Conservation (phyloP, 2,329 filamentous ascomycete species). For the Malbranchea cinnamomea region DNA sequence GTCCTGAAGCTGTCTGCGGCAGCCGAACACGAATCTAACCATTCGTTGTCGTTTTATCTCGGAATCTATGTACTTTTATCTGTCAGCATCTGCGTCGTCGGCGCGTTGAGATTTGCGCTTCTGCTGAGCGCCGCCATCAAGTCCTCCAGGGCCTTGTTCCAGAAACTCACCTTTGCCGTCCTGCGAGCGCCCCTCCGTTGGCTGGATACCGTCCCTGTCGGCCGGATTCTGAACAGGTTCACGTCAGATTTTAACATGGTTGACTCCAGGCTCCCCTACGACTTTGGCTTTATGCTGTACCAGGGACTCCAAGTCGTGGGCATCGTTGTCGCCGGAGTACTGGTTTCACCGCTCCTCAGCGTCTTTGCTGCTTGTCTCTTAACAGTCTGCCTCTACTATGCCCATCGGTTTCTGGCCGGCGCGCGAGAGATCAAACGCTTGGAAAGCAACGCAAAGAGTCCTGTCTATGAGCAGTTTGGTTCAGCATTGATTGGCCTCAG, state of each 20-base stretch:
- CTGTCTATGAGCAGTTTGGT: constrained; percentile 67
- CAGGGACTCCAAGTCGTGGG: constrained; percentile 48
- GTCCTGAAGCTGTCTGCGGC: constrained; percentile 2
- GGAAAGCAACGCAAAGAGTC: constrained; percentile 62
- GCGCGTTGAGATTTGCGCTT: constrained; percentile 48
- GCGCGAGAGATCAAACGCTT: constrained; percentile 63
- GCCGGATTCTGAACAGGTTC: constrained; percentile 63
- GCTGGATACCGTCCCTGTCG: constrained; percentile 66
- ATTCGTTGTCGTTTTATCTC: constrained; percentile 47
- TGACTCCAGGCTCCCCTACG: constrained; percentile 50
- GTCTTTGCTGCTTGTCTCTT: constrained; percentile 46
- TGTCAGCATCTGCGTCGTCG: constrained; percentile 40
- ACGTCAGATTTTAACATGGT: constrained; percentile 63
- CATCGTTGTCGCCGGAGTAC: constrained; percentile 49
- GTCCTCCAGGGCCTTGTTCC: constrained; percentile 55
- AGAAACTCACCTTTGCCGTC: constrained; percentile 49
- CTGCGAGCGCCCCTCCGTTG: constrained; percentile 61
- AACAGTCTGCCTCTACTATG: constrained; percentile 41
- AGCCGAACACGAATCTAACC: not conserved
- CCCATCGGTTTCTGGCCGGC: constrained; percentile 49
- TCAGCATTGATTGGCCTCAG: constrained; percentile 56
- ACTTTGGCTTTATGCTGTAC: constrained; percentile 45
- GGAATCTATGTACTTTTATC: constrained; percentile 52
- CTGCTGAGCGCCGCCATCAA: constrained; percentile 50
- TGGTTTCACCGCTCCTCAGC: constrained; percentile 55